phyloP scores from a whole-genome alignment of 2,329 filamentous ascomycete genomes.

The Aspergillus eucalypticola region DNA sequence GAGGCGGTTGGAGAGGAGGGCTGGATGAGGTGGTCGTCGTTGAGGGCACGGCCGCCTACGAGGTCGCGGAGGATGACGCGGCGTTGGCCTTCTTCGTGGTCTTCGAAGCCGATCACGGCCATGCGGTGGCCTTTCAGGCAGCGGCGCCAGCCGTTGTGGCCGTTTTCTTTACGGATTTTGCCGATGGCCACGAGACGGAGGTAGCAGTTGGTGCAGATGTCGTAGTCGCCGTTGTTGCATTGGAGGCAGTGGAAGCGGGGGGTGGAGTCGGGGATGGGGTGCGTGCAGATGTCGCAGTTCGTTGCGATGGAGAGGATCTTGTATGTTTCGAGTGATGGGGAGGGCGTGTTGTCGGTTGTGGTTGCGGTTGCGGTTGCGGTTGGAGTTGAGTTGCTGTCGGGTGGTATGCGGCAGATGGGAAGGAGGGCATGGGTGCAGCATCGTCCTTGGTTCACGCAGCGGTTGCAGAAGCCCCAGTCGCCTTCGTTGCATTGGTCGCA shows the following conservation, averaged over 20 bases:
- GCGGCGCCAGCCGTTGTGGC: slow-evolving; percentile 76
- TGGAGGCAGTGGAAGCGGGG: slow-evolving; percentile 77
- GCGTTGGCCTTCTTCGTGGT: slow-evolving; percentile 65
- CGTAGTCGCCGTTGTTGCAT: slow-evolving; percentile 81
- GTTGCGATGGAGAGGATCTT: slow-evolving; percentile 71
- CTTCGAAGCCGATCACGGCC: slow-evolving; percentile 74
- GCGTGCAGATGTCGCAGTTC: slow-evolving; percentile 75
- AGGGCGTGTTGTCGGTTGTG: slow-evolving; percentile 15
- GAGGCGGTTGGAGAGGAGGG: slow-evolving; percentile 23
- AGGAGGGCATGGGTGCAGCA: slow-evolving; percentile 81
- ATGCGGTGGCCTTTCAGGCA: slow-evolving; percentile 82
- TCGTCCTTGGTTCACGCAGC: slow-evolving; percentile 78
- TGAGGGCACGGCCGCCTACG: slow-evolving; percentile 73
- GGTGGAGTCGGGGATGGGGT: slow-evolving; percentile 68
- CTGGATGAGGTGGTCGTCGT: slow-evolving; percentile 54
- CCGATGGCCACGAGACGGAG: slow-evolving; percentile 62
- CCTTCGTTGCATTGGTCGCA: slow-evolving; percentile 86
- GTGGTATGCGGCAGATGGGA: slow-evolving; percentile 65
- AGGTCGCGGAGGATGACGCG: slow-evolving; percentile 69
- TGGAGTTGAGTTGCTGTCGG: slow-evolving; percentile 21
- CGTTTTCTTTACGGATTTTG: slow-evolving; percentile 73
- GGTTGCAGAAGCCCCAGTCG: slow-evolving; percentile 91
- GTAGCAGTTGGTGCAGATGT: slow-evolving; percentile 81
- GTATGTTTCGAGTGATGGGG: slow-evolving; percentile 52
- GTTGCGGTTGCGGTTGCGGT: slow-evolving; percentile 28